These are phyloP conservation scores for Setaria viridis DNA, from an alignment of 202 grass and related monocot species.

Conservation along the genomic window DNA sequence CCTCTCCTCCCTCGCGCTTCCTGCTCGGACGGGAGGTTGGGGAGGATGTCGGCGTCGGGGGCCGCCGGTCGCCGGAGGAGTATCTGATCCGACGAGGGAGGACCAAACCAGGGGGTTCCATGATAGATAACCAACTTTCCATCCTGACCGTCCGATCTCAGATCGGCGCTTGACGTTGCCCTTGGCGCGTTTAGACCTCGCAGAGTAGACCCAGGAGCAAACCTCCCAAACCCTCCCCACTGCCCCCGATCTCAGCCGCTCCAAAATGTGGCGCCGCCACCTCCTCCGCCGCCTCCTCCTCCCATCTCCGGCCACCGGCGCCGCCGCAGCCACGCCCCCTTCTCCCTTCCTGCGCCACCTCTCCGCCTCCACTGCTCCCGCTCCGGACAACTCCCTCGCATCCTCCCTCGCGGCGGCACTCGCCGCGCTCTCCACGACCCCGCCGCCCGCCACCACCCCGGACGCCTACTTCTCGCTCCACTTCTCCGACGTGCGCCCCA, in stretches of 20 bases:
- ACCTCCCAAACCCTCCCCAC: conserved; percentile 37
- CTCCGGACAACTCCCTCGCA: conserved; percentile 41
- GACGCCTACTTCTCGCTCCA: conserved; percentile 77
- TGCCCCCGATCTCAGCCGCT: conserved; percentile 43
- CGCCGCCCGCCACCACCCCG: conserved; percentile 48
- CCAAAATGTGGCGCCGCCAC: conserved; percentile 76
- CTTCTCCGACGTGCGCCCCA: conserved; percentile 81
- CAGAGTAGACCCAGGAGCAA: not conserved
- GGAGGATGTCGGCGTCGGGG: not conserved
- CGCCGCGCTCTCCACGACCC: conserved; percentile 56
- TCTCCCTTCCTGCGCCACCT: conserved; percentile 34
- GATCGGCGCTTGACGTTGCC: conserved; percentile 7
- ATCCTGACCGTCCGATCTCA: conserved; percentile 40
- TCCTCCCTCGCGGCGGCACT: conserved; percentile 63
- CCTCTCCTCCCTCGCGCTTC: not conserved
- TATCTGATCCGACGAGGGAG: not conserved
- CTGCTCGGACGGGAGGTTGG: not conserved
- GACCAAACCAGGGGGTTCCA: not conserved
- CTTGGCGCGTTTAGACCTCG: conserved; percentile 25
- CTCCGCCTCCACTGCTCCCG: not conserved
- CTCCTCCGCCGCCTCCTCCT: conserved; percentile 60
- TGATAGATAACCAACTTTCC: not conserved
- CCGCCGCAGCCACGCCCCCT: not conserved
- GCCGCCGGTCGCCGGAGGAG: not conserved
- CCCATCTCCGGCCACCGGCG: conserved; percentile 44